Base-by-base conservation (phyloP, 2,329 filamentous ascomycete species). In the Penicillium sp. region DNA sequence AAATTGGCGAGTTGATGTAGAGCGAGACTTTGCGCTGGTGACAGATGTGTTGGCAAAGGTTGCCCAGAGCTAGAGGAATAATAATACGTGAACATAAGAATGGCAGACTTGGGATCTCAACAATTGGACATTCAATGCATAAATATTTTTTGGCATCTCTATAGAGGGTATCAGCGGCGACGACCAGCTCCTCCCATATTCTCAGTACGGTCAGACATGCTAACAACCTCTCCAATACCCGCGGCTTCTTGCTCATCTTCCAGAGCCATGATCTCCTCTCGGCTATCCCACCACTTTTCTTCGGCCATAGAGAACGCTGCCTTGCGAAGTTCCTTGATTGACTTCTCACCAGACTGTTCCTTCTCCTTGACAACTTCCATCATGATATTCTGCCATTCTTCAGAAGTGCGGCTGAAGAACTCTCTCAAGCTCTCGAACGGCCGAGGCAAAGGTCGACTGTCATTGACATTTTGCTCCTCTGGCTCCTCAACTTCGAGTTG, bases 271-370 rank as follows among this genome's bases (percentile, higher is more conserved):
- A 99, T 90, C 78, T 97, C 93, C 78, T 99, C 94, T 67, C 94
- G 85, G 72, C 89, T 92, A 80, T 97, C 94, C 94, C 94, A 99
- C 94, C 94, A 99, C 75, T 96, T 96, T 78, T 93, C 90, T 76
- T 99, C 94, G 41, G 93, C 93, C 63, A 91, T 83, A 70, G 91
- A 89, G 73, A 97, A 99, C 1, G 92, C 94, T 72, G 86, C 87
- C 68, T 93, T 89, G 74, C 96, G 92, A 68, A 97, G 87, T 79
- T 97, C 94, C 80, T 99, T 99, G 70, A 96, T 80, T 0, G 86
- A 82, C 63, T 91, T 82, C 41, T 86, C 75, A 2, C 68, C 64
- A 1, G 63, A 66, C 44, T 86, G 79, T 35, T 84, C 84, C 73
- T 87, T 87, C 78, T 85, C 87, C 60, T 87, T 84, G 58, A 94